phyloP scores from a whole-genome alignment of 345 rosid species.

The Kandelia obovata region DNA sequence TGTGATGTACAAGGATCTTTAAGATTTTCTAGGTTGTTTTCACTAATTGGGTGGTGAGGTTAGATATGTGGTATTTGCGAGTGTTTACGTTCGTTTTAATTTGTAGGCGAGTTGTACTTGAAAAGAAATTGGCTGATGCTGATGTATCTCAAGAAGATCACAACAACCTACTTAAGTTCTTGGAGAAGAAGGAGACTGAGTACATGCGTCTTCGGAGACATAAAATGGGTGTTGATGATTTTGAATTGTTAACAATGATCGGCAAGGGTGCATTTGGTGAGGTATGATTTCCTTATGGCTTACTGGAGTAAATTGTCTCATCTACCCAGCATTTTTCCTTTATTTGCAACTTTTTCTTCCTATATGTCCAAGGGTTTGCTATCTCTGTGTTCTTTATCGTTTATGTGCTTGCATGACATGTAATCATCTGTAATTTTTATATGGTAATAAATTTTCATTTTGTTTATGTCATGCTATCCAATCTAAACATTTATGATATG shows the following conservation, averaged over 20 bases:
- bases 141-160: constrained; percentile 97
- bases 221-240: constrained; percentile 93
- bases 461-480: too few relatives aligned
- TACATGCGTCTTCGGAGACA: constrained; percentile 96
- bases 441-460: too few relatives aligned
- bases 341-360: neutral
- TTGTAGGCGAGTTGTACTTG: constrained; percentile 60
- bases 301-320: neutral
- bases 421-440: too few relatives aligned
- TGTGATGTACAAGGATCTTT: too few relatives aligned
- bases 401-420: too few relatives aligned
- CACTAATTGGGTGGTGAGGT: neutral
- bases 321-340: neutral
- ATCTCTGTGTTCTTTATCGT: too few relatives aligned
- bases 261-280: constrained; percentile 92
- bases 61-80: neutral
- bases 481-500: too few relatives aligned
- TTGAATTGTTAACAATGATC: constrained; percentile 75
- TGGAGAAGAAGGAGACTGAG: constrained; percentile 95
- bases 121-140: constrained; percentile 90
- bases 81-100: neutral
- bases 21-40: too few relatives aligned
- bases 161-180: constrained; percentile 73
- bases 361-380: neutral
- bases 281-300: constrained; percentile 31